phyloP scores from a whole-genome alignment of 768 basidiomycete genomes.

The Russula earlei region DNA sequence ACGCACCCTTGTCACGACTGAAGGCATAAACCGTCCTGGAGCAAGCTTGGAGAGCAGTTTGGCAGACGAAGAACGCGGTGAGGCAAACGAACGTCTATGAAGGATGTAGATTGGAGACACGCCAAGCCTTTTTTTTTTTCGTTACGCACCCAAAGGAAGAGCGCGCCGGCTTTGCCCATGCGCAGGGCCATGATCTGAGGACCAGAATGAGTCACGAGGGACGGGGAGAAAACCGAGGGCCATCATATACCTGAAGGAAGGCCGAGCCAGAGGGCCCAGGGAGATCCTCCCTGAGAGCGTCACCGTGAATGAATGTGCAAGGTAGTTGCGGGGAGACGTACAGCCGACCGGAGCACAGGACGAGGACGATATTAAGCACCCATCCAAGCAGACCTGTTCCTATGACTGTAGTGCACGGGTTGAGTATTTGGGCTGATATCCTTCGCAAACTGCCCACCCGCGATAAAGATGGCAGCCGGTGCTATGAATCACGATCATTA shows the following conservation, averaged over 20 bases:
- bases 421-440: conserved; percentile 39
- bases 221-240: neutral
- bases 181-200: conserved; percentile 61
- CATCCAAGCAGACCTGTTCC: conserved; percentile 75
- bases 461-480: conserved; percentile 12
- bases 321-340: conserved; percentile 28
- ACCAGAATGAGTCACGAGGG: neutral
- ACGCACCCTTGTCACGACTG: conserved; percentile 62
- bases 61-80: conserved; percentile 81
- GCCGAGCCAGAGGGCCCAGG: conserved; percentile 65
- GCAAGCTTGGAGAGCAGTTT: conserved; percentile 73
- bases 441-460: neutral
- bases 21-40: conserved; percentile 81
- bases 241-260: conserved; percentile 45
- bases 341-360: conserved; percentile 78
- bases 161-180: conserved; percentile 66
- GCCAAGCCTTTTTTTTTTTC: neutral
- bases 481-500: conserved; percentile 4
- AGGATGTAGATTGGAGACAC: neutral
- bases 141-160: conserved; percentile 61
- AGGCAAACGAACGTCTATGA: conserved; percentile 61
- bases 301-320: neutral
- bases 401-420: conserved; percentile 57
- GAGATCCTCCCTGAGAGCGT: conserved; percentile 40
- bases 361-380: conserved; percentile 78